Conservation (phyloP, 345 rosid genomes). For the Acer yangbiense region DNA sequence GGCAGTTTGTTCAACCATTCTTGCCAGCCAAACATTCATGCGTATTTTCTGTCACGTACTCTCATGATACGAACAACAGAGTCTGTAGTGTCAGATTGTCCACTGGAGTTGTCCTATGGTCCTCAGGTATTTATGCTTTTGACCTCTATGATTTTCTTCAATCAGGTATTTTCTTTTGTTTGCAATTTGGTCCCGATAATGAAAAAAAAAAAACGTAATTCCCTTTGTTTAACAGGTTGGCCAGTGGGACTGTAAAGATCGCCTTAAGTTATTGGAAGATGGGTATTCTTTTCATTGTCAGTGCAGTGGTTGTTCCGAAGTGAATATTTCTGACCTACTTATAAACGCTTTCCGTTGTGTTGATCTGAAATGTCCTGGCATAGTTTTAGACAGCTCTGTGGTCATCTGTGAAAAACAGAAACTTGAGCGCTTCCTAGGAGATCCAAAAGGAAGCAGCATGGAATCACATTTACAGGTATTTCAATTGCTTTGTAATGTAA, state of each 20-base stretch:
- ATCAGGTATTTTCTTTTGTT: background rate
- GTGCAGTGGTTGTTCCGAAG: constrained; percentile 67
- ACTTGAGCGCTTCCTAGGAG: constrained; percentile 26
- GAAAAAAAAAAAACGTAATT: background rate
- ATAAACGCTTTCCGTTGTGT: constrained; percentile 66
- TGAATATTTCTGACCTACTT: constrained; percentile 68
- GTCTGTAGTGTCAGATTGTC: constrained; percentile 52
- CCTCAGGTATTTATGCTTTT: constrained; percentile 59
- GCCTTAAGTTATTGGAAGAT: constrained; percentile 68
- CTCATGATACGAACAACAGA: constrained; percentile 66
- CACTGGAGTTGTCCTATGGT: constrained; percentile 87
- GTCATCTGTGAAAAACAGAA: constrained; percentile 41
- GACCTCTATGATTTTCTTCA: background rate
- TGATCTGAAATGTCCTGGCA: constrained; percentile 56
- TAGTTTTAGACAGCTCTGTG: constrained; percentile 52
- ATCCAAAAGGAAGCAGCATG: constrained; percentile 25
- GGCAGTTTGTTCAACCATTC: constrained; percentile 93
- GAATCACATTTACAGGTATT: constrained; percentile 48
- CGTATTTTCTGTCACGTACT: constrained; percentile 80
- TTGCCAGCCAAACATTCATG: constrained; percentile 84
- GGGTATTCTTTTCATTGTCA: constrained; percentile 70
- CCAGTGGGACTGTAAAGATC: constrained; percentile 66
- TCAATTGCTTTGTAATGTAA: constrained; percentile 14
- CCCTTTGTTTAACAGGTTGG: constrained; percentile 60
- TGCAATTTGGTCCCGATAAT: background rate